Conservation (phyloP, 23 red algal genomes). For the Gracilaria caudata region DNA sequence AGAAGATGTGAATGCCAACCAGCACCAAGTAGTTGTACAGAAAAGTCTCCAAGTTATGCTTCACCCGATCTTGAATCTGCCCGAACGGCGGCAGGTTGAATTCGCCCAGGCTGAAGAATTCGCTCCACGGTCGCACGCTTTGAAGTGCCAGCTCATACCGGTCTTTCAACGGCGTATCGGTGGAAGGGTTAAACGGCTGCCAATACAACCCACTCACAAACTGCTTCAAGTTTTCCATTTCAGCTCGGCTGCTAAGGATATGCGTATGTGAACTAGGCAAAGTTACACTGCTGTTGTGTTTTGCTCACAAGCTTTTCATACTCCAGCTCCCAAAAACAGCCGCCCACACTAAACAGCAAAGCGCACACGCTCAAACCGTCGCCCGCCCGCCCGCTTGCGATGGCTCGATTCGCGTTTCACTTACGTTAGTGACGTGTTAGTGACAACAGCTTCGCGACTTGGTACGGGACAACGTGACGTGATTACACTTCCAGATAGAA, state of each 20-base stretch:
- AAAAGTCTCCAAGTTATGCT: conserved; percentile 82
- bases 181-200: conserved; percentile 69
- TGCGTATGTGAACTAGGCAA: background rate
- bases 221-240: conserved; percentile 9
- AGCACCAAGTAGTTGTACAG: conserved; percentile 88
- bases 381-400: background rate
- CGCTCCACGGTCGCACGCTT: conserved; percentile 74
- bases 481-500: background rate
- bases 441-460: background rate
- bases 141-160: conserved; percentile 60
- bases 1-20: conserved; percentile 29
- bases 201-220: conserved; percentile 52
- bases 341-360: background rate
- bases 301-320: background rate
- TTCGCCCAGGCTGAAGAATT: conserved; percentile 70
- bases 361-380: background rate
- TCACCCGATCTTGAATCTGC: conserved; percentile 47
- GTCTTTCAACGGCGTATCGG: conserved; percentile 66
- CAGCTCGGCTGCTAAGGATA: background rate
- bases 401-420: background rate
- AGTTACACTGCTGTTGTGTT: background rate
- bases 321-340: background rate
- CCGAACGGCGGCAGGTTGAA: conserved; percentile 67
- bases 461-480: background rate
- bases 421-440: background rate